phyloP scores from a whole-genome alignment of 352 stramenopile genomes.

The Phytophthora pistaciae region DNA sequence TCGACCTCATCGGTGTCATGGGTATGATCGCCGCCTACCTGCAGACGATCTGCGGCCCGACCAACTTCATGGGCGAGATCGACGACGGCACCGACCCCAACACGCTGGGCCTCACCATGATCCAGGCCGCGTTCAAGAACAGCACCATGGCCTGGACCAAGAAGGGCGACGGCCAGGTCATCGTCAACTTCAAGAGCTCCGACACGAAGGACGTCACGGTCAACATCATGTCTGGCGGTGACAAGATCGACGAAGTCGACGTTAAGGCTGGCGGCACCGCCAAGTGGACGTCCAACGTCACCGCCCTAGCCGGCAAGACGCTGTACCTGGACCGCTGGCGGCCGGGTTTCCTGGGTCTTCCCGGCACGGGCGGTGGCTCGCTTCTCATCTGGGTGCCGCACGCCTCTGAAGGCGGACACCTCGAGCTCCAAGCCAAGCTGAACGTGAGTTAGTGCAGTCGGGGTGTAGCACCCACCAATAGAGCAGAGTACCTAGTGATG shows the following conservation, averaged over 20 bases:
- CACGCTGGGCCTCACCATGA: constrained; percentile 39
- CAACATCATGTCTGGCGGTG: constrained; percentile 45
- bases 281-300: constrained; percentile 39
- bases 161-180: constrained; percentile 34
- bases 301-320: constrained; percentile 52
- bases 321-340: constrained; percentile 70
- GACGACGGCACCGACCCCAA: constrained; percentile 42
- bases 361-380: constrained; percentile 62
- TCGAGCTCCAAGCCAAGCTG: constrained; percentile 51
- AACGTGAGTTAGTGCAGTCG: constrained; percentile 42
- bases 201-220: constrained; percentile 45
- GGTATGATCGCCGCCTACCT: constrained; percentile 49
- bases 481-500: neutral
- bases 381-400: constrained; percentile 58
- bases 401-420: constrained; percentile 33
- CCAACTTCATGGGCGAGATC: constrained; percentile 49
- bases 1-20: constrained; percentile 54
- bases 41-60: constrained; percentile 58
- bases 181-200: constrained; percentile 42
- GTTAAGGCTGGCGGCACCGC: constrained; percentile 37
- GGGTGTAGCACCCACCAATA: constrained; percentile 7
- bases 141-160: constrained; percentile 45
- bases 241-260: constrained; percentile 33
- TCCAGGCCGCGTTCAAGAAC: constrained; percentile 45
- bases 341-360: constrained; percentile 51